These are phyloP conservation scores for Magnusiomyces suaveolens DNA, from an alignment of 1,139 yeast genomes.

Conservation along the genomic window DNA sequence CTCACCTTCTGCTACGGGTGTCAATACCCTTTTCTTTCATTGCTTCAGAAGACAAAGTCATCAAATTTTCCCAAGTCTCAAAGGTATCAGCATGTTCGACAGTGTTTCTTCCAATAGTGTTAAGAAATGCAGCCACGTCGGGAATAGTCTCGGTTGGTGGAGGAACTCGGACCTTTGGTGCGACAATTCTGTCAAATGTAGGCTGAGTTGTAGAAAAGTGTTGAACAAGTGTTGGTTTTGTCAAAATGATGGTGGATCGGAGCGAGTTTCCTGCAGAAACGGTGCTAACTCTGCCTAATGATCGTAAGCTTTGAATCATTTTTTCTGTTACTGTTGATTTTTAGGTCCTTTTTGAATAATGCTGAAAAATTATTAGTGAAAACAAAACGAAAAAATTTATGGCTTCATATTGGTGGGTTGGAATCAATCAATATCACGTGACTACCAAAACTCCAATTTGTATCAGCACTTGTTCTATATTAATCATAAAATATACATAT, in stretches of 20 bases:
- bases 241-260: background rate
- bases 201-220: slow-evolving; percentile 6
- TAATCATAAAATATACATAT: no score
- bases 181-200: slow-evolving; percentile 4
- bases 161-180: slow-evolving; percentile 29
- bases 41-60: slow-evolving; percentile 43
- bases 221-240: background rate
- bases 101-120: slow-evolving; percentile 65
- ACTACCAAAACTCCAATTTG: no score
- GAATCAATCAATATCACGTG: no score
- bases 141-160: slow-evolving; percentile 48
- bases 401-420: no score
- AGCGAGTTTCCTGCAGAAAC: background rate
- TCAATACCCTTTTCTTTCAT: slow-evolving; percentile 80
- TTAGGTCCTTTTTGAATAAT: no score
- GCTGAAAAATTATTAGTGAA: no score
- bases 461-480: no score
- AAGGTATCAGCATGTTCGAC: slow-evolving; percentile 60
- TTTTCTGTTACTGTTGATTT: background rate
- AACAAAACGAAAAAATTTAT: no score
- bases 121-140: slow-evolving; percentile 63
- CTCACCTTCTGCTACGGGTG: slow-evolving; percentile 57
- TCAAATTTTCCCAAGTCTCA: slow-evolving; percentile 65
- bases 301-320: background rate
- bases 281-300: background rate